These are phyloP conservation scores for Tolypocladium cylindrosporum DNA, from an alignment of 2,329 filamentous ascomycete species.

Conservation along the genomic window DNA sequence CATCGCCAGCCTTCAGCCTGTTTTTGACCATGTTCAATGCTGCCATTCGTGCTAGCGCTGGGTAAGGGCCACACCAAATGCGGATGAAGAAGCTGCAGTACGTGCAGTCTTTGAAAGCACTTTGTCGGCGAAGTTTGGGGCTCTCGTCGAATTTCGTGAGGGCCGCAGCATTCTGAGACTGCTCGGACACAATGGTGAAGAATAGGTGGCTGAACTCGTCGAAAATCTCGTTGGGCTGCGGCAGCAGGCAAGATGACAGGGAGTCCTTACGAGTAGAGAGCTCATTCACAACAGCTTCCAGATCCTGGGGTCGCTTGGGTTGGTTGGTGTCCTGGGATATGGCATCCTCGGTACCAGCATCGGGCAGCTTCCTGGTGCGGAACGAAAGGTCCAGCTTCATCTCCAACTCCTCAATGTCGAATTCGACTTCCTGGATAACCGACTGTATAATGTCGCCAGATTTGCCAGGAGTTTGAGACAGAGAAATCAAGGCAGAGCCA, in stretches of 20 bases:
- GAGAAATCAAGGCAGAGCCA: conserved; percentile 54
- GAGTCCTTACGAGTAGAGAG: conserved; percentile 24
- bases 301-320: conserved; percentile 22
- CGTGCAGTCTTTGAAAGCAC: conserved; percentile 49
- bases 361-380: conserved; percentile 43
- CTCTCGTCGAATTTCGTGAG: conserved; percentile 42
- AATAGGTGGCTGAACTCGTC: conserved; percentile 50
- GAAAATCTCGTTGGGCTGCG: conserved; percentile 41
- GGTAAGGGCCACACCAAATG: conserved; percentile 63
- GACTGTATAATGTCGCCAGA: conserved; percentile 54
- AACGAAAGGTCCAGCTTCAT: conserved; percentile 64
- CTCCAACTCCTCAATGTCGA: conserved; percentile 67
- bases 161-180: conserved; percentile 25
- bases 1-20: conserved; percentile 41
- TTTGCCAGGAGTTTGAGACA: conserved; percentile 50
- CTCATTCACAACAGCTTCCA: conserved; percentile 28
- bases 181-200: conserved; percentile 39
- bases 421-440: conserved; percentile 55
- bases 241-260: conserved; percentile 42
- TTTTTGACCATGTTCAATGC: conserved; percentile 58
- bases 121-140: conserved; percentile 42
- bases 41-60: conserved; percentile 55
- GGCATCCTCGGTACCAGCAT: conserved; percentile 35
- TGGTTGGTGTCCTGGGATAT: conserved; percentile 16
- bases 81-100: conserved; percentile 69